Evolutionary conservation across 805 yeast genomes (phyloP).

Genomic region (Saccharomyces jurei): DNA sequence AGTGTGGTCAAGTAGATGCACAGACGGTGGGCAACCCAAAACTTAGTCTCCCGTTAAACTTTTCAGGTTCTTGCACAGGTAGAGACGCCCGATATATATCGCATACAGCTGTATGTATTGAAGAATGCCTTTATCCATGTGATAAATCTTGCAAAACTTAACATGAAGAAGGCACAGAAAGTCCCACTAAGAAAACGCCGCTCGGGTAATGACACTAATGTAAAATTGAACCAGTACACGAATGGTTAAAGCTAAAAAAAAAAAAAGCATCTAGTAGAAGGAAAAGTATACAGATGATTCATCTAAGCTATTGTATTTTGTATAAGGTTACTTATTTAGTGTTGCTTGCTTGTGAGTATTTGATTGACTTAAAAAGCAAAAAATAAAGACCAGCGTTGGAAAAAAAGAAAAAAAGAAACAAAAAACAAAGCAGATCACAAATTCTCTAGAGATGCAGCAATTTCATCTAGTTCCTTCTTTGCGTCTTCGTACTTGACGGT

Average conservation of each 20-base stretch:
- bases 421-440: conserved; percentile 11
- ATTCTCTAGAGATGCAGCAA: conserved; percentile 81
- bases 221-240: background rate
- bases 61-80: background rate
- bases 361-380: background rate
- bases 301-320: background rate
- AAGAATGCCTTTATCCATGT: background rate
- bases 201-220: background rate
- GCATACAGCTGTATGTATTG: background rate
- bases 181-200: background rate
- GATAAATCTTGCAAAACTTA: background rate
- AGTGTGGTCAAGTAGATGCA: background rate
- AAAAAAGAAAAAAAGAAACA: background rate
- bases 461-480: conserved; percentile 88
- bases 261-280: background rate
- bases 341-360: background rate
- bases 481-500: conserved; percentile 70
- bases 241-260: background rate
- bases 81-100: background rate
- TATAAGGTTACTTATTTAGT: background rate
- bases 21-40: background rate
- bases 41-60: background rate
- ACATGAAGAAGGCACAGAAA: background rate
- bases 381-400: background rate
- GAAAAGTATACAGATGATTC: background rate